Conservation (phyloP, 495 filamentous ascomycete species). For the Aspergillus baeticus region DNA sequence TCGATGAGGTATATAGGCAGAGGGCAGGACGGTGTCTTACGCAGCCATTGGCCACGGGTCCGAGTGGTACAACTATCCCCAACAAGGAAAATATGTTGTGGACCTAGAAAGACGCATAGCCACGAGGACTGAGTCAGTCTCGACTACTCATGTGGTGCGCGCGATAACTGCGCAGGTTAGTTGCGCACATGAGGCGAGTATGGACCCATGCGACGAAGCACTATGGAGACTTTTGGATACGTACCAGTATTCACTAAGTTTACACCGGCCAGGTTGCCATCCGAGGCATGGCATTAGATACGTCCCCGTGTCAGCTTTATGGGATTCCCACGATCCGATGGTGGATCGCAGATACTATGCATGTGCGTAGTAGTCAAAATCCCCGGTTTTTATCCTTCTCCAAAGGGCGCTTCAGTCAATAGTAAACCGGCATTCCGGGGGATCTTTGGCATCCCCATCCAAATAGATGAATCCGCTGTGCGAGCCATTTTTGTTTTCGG, state of each 20-base stretch:
- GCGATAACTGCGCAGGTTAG: constrained; percentile 6
- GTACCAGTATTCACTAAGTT: neutral
- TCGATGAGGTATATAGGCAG: neutral
- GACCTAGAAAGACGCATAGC: neutral
- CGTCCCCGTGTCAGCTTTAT: neutral
- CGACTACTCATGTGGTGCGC: constrained; percentile 5
- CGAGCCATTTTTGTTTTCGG: neutral
- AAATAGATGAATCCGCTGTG: neutral
- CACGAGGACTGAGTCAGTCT: neutral
- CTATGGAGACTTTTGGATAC: neutral
- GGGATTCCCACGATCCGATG: no score
- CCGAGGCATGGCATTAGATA: no score
- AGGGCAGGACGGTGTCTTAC: neutral
- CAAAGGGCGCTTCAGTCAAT: no score
- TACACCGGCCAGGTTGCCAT: no score
- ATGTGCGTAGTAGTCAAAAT: no score
- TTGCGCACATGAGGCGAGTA: constrained; percentile 6
- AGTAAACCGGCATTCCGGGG: no score
- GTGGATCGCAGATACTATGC: no score
- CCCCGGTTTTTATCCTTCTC: no score
- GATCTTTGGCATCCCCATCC: no score
- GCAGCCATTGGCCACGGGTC: neutral
- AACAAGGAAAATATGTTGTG: neutral
- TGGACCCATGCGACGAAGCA: neutral
- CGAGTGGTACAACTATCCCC: constrained; percentile 6